phyloP scores from a whole-genome alignment of 352 stramenopile genomes.

The Globisporangium parvum region DNA sequence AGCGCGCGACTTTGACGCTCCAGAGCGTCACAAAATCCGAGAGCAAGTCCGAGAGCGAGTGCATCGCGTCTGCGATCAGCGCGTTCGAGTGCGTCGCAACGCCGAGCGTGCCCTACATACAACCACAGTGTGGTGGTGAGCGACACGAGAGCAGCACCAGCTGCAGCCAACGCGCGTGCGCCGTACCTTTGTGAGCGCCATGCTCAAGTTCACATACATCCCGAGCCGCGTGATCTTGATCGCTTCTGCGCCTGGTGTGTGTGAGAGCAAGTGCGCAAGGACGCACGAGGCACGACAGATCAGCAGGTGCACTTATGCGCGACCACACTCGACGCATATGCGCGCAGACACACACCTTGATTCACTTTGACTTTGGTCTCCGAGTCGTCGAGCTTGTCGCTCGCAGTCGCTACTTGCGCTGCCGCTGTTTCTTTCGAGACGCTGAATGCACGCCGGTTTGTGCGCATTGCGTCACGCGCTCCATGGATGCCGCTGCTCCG shows the following conservation, averaged over 20 bases:
- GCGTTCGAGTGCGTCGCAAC: slow-evolving; percentile 83
- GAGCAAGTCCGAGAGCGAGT: slow-evolving; percentile 95
- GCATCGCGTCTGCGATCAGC: slow-evolving; percentile 93
- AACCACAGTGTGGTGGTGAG: neutral
- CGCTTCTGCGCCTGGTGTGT: slow-evolving; percentile 39
- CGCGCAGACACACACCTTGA: neutral
- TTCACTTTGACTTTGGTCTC: neutral
- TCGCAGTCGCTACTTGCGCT: neutral
- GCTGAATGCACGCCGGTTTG: neutral
- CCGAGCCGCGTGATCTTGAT: slow-evolving; percentile 90
- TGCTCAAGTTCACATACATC: slow-evolving; percentile 91
- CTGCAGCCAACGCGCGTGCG: no score
- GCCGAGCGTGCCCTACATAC: slow-evolving; percentile 55
- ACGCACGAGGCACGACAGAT: neutral
- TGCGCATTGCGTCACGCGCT: neutral
- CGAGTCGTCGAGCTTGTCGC: neutral
- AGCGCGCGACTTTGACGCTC: slow-evolving; percentile 86
- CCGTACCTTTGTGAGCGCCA: slow-evolving; percentile 88
- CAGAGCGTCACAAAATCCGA: slow-evolving; percentile 96
- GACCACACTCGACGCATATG: neutral
- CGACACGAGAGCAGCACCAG: neutral
- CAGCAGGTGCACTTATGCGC: no score
- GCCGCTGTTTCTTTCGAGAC: neutral
- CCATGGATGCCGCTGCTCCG: neutral
- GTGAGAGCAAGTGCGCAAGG: neutral